Evolutionary conservation across 2,329 filamentous ascomycete genomes (phyloP), one percentile per base, ranked within the genome.

Genomic region (Penicillium nordicum): DNA sequence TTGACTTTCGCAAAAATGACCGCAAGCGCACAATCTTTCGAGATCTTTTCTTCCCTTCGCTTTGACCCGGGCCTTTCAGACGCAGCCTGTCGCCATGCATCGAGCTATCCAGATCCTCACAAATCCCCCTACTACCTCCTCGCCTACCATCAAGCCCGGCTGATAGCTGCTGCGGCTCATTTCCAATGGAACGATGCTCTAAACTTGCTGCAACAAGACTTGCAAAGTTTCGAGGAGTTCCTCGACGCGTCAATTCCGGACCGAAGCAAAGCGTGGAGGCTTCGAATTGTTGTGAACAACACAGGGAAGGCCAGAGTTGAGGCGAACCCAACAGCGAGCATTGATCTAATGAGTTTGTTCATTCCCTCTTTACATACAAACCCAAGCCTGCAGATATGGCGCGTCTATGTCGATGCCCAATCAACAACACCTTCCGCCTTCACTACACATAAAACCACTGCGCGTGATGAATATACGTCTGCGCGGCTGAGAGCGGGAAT

Each of bases 371-470:
- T 46, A 8, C 45, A 54, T 23, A 46, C 59, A 12, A 53, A 16
- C 46, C 49, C 45, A 40, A 53, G 53, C 11, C 48, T 61, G 8
- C 53, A 52, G 14, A 57, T 70, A 51, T 86, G 81, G 79, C 67
- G 62, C n/a, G 65, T 87, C 16, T 72, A 76, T 14, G 66, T 87
- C 12, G 86, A 88, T 69, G 74, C 76, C 0, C 56, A 74, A 29
- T 66, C 76, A 4, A 88, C 81, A 0, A 66, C 70, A 0, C 77
- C 80, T 0, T 80, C 80, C 0, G 81, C 84, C n/a, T 89, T 88
- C 68, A 96, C 92, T 0, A 86, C 87, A 56, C 89, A 89, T 77
- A 97, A 99, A 74, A 97, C 93, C 0, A 94, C 89, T 0, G 78
- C 81, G 46, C 84, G 93, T 14, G 76, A 79, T 10, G 79, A 86